Conservation (phyloP, 495 filamentous ascomycete genomes). For the Trichoderma gamsii region DNA sequence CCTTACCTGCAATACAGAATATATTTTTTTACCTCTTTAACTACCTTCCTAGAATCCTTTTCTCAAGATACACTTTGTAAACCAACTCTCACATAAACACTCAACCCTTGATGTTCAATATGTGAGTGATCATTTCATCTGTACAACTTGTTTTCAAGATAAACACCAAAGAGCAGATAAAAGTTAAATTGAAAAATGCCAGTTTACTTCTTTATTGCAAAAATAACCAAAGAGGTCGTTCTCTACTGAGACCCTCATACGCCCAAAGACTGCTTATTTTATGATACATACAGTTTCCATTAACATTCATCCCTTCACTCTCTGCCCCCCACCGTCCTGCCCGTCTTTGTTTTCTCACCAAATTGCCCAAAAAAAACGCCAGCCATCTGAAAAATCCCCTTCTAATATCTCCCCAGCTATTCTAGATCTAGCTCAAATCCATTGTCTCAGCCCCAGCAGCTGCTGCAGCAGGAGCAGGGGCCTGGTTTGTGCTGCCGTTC, state of each 20-base stretch:
- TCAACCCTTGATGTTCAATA: background rate
- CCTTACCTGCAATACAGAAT: slow-evolving; percentile 5
- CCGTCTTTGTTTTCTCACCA: slow-evolving; percentile 4
- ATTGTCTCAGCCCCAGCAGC: slow-evolving; percentile 55
- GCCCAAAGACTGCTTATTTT: slow-evolving; percentile 11
- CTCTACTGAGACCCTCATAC: background rate
- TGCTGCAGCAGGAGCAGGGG: background rate
- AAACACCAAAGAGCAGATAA: background rate
- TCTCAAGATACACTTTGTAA: too few species aligned
- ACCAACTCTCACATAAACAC: too few species aligned
- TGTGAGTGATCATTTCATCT: too few species aligned
- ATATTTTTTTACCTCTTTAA: background rate
- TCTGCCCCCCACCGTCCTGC: background rate
- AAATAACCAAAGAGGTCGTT: slow-evolving; percentile 7
- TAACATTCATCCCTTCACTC: background rate
- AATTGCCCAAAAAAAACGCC: slow-evolving; percentile 8
- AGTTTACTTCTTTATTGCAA: slow-evolving; percentile 9
- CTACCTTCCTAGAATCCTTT: too few species aligned
- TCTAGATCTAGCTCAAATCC: slow-evolving; percentile 55
- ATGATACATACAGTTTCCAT: slow-evolving; percentile 10
- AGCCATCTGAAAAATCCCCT: slow-evolving; percentile 4
- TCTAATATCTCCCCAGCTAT: background rate
- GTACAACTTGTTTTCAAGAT: too few species aligned
- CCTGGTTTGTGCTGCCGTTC: slow-evolving; percentile 46
- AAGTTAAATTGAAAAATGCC: background rate